phyloP scores from a whole-genome alignment of 2,329 filamentous ascomycete genomes.

The Talaromyces sp. region DNA sequence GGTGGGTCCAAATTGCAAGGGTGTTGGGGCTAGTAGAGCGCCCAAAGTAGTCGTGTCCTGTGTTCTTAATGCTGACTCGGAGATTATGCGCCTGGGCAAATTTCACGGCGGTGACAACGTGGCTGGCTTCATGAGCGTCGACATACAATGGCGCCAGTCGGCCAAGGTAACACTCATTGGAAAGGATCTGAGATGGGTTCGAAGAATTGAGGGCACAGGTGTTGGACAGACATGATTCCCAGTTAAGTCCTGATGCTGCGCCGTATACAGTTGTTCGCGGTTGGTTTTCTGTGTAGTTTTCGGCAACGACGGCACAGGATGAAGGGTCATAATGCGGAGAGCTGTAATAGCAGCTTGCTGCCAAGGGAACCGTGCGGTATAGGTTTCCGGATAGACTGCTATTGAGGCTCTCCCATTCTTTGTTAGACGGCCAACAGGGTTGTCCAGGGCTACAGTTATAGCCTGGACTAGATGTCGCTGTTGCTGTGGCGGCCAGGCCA shows the following conservation, averaged over 20 bases:
- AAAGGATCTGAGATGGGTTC: background rate
- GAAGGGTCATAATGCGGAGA: background rate
- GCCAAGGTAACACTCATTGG: background rate
- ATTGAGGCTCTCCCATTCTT: conserved; percentile 35
- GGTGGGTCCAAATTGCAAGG: conserved; percentile 1
- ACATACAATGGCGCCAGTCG: conserved; percentile 1
- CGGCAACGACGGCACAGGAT: background rate
- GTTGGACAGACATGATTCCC: conserved; percentile 1
- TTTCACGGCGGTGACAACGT: background rate
- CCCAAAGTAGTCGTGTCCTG: conserved; percentile 13
- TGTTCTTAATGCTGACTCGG: conserved; percentile 8
- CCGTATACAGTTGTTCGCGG: background rate
- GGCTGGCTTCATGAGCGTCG: background rate
- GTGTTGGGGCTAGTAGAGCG: background rate
- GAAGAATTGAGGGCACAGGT: background rate
- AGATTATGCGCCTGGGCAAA: conserved; percentile 8
- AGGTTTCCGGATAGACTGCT: conserved; percentile 32
- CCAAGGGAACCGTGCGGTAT: conserved; percentile 26
- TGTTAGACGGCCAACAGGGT: conserved; percentile 33
- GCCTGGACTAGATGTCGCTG: background rate
- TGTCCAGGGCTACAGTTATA: conserved; percentile 21
- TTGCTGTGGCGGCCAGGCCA: background rate
- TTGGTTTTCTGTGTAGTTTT: background rate
- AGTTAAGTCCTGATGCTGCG: background rate
- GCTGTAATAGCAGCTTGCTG: conserved; percentile 25